Evolutionary conservation across 2,329 filamentous ascomycete species (phyloP).

Genomic region (Talaromyces verruculosus): DNA sequence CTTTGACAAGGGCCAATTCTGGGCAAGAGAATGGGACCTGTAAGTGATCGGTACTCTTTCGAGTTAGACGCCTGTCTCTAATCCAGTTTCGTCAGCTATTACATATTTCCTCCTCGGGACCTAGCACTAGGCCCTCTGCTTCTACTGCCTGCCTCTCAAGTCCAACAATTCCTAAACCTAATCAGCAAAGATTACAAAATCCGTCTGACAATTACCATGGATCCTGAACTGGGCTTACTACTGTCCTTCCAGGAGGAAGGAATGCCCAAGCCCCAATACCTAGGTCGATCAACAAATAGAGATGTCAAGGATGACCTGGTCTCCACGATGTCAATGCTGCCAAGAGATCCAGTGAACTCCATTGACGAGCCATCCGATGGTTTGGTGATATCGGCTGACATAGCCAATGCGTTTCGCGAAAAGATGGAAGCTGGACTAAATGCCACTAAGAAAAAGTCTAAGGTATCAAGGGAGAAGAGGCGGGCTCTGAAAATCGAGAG

Average conservation of each 20-base stretch:
- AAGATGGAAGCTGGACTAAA: slow-evolving; percentile 57
- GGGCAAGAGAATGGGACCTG: slow-evolving; percentile 70
- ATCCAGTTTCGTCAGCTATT: slow-evolving; percentile 57
- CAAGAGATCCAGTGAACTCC: neutral
- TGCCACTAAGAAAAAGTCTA: slow-evolving; percentile 52
- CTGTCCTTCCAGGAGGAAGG: slow-evolving; percentile 61
- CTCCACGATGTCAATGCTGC: slow-evolving; percentile 33
- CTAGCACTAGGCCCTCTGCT: slow-evolving; percentile 57
- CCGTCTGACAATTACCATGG: slow-evolving; percentile 59
- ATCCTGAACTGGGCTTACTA: slow-evolving; percentile 57
- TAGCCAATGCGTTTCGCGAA: slow-evolving; percentile 49
- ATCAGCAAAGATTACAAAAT: slow-evolving; percentile 60
- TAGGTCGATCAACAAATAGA: slow-evolving; percentile 57
- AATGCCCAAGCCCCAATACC: slow-evolving; percentile 65
- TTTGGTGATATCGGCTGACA: neutral
- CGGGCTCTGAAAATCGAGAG: slow-evolving; percentile 50
- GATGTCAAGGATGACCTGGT: slow-evolving; percentile 44
- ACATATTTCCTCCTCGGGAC: slow-evolving; percentile 57
- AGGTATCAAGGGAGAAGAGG: slow-evolving; percentile 51
- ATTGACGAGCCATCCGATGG: neutral
- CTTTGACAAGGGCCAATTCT: slow-evolving; percentile 48
- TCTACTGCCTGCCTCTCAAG: slow-evolving; percentile 67
- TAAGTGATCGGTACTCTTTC: slow-evolving; percentile 49
- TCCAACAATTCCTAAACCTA: slow-evolving; percentile 61
- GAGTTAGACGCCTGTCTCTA: neutral